Evolutionary conservation across 805 yeast species (phyloP), one percentile per base, ranked within the genome.

Genomic region (Spathaspora hagerdaliae): DNA sequence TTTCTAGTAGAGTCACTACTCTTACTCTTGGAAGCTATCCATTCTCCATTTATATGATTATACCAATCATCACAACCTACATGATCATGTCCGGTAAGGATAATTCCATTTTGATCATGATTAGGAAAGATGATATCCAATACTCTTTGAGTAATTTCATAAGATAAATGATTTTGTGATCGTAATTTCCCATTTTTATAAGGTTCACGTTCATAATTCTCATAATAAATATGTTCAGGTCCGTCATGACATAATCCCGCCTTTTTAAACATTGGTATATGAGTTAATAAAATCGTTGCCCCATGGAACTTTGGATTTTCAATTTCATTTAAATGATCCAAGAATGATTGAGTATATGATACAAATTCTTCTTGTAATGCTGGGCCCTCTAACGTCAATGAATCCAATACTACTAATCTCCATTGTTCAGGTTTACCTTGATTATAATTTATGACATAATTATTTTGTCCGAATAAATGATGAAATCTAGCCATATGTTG

Each of bases 81-180:
- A 59, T 94, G 99, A 59, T 94, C 99, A 65, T 94, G 99, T 1
- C 99, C 99, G 0, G 96, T 87, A 36, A 92, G 66, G 3, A 94
- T 81, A 8, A 92, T 72, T 15, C 98, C 98, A 14, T 85, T 81
- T 51, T 79, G 78, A 47, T 68, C 67, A 7, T 71, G 65, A 53
- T 77, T 77, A 34, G 79, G 79, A 60, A 92, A 92, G 12, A 87
- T 74, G n/a, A 83, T 73, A 53, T 85, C 75, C 52, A 94, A 63
- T 1, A 92, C 82, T 49, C 74, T 70, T 58, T 84, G 85, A 3
- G 92, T 68, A 0, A 85, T 75, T 6, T 83, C 85, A 50, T 73
- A 67, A 27, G 85, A 76, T 34, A 94, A 67, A 65, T 89, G 97
- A 64, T 94, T 94, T 56, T 92, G 97, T 7, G 92, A 84, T 51